Conservation (phyloP, 148 eudicot genomes). For the Vaccinium macrocarpon region DNA sequence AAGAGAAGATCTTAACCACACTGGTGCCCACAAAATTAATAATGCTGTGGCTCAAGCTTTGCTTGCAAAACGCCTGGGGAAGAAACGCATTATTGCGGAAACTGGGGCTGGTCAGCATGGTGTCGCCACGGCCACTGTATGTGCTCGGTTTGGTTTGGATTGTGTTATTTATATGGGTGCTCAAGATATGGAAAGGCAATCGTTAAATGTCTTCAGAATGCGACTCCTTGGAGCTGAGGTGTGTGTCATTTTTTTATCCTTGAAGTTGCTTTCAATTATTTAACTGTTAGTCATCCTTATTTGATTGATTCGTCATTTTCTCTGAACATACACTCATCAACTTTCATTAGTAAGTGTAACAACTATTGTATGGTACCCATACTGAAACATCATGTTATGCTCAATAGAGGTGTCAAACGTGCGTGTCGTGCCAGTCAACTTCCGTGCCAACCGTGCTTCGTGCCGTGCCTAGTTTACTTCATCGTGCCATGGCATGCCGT, state of each 20-base stretch:
- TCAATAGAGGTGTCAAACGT: too few species aligned
- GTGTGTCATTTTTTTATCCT: conserved; percentile 6
- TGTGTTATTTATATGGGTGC: conserved; percentile 96
- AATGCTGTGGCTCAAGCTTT: conserved; percentile 95
- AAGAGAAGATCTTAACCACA: conserved; percentile 91
- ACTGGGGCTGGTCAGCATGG: conserved; percentile 99
- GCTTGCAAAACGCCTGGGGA: conserved; percentile 84
- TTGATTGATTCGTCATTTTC: neutral
- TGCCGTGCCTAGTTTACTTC: too few species aligned
- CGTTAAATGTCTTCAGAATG: conserved; percentile 92
- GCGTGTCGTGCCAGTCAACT: too few species aligned
- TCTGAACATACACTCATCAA: neutral
- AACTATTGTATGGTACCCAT: neutral
- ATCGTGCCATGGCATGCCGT: too few species aligned
- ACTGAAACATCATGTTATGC: too few species aligned
- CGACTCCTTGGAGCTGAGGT: conserved; percentile 99
- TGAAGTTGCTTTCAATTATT: neutral
- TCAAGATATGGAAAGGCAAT: conserved; percentile 95
- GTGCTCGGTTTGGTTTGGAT: conserved; percentile 87
- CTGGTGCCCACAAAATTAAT: conserved; percentile 91
- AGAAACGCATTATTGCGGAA: conserved; percentile 90
- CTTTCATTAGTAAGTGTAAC: neutral
- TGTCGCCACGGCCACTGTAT: conserved; percentile 95
- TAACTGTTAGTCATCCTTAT: neutral
- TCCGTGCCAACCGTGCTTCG: too few species aligned